A percentile compares a stretch with the other conserved stretches of the same genome.
These are phyloP conservation scores for Torrubiella hemipterigena DNA, from an alignment of 2,329 filamentous ascomycete species.

Conservation along the genomic window DNA sequence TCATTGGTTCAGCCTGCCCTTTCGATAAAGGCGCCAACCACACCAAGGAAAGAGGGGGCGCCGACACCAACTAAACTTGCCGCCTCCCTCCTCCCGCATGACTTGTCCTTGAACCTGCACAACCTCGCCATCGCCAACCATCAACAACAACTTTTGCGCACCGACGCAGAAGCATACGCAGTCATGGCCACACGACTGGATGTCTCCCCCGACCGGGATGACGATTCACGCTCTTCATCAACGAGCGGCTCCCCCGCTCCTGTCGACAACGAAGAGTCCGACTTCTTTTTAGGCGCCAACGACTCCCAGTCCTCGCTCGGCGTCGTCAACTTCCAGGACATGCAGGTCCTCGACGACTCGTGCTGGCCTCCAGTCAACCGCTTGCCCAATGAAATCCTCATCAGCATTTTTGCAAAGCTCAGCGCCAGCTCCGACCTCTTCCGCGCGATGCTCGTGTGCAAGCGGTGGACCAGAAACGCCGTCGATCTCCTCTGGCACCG, in stretches of 20 bases:
- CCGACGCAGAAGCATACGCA: too few relatives aligned
- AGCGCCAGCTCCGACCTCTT: slow-evolving; percentile 64
- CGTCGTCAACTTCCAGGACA: slow-evolving; percentile 64
- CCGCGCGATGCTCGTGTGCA: slow-evolving; percentile 87
- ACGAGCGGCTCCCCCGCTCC: slow-evolving; percentile 65
- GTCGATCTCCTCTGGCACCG: slow-evolving; percentile 93
- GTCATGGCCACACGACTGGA: too few relatives aligned
- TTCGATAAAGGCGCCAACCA: too few relatives aligned
- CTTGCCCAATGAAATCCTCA: slow-evolving; percentile 88
- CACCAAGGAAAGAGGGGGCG: too few relatives aligned
- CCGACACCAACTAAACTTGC: too few relatives aligned
- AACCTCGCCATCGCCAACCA: too few relatives aligned
- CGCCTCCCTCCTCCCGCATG: too few relatives aligned
- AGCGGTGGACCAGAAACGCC: slow-evolving; percentile 82
- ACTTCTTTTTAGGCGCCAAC: slow-evolving; percentile 81
- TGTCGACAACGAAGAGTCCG: slow-evolving; percentile 80
- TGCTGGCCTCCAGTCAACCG: slow-evolving; percentile 70
- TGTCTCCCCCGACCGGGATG: slow-evolving; percentile 26
- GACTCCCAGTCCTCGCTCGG: slow-evolving; percentile 90
- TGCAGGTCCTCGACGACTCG: slow-evolving; percentile 55
- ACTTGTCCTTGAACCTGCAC: too few relatives aligned
- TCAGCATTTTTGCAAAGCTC: slow-evolving; percentile 81
- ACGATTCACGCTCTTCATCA: slow-evolving; percentile 49
- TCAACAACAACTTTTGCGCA: too few relatives aligned
- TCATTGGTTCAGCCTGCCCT: too few relatives aligned